A percentile compares a stretch with the other conserved stretches of the same genome.
phyloP scores from a whole-genome alignment of 2,329 filamentous ascomycete genomes.

The Elsinoe batatas region DNA sequence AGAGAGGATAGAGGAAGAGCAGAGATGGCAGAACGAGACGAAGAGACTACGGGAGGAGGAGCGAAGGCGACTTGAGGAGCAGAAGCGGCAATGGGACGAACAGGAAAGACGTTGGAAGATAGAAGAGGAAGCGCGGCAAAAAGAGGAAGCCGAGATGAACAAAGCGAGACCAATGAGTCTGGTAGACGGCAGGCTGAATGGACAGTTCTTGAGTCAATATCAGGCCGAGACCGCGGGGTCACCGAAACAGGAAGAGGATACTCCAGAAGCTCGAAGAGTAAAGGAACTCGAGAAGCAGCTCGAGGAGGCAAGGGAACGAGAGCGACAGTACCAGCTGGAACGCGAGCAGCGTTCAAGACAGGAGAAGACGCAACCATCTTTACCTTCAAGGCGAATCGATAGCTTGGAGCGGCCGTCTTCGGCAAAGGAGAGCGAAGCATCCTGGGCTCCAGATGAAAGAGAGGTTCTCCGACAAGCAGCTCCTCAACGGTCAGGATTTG shows the following conservation, averaged over 20 bases:
- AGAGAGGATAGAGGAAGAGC: slow-evolving; percentile 53
- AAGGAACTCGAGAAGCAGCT: slow-evolving; percentile 69
- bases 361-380: slow-evolving; percentile 26
- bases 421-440: slow-evolving; percentile 47
- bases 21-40: slow-evolving; percentile 56
- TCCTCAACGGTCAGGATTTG: slow-evolving; percentile 29
- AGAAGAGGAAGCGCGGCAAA: slow-evolving; percentile 60
- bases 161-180: slow-evolving; percentile 42
- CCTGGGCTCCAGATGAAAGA: slow-evolving; percentile 57
- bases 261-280: slow-evolving; percentile 57
- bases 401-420: slow-evolving; percentile 22
- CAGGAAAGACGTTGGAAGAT: slow-evolving; percentile 67
- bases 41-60: slow-evolving; percentile 49
- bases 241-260: slow-evolving; percentile 31
- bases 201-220: slow-evolving; percentile 81
- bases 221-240: slow-evolving; percentile 49
- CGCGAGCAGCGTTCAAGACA: slow-evolving; percentile 43
- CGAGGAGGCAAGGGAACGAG: slow-evolving; percentile 56
- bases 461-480: slow-evolving; percentile 45
- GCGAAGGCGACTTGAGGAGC: slow-evolving; percentile 51
- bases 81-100: slow-evolving; percentile 66
- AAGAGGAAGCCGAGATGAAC: slow-evolving; percentile 59
- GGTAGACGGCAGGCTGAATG: slow-evolving; percentile 57
- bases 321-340: slow-evolving; percentile 53
- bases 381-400: slow-evolving; percentile 5